phyloP scores from a whole-genome alignment of 352 stramenopile species.

The Globisporangium carolinianum region DNA sequence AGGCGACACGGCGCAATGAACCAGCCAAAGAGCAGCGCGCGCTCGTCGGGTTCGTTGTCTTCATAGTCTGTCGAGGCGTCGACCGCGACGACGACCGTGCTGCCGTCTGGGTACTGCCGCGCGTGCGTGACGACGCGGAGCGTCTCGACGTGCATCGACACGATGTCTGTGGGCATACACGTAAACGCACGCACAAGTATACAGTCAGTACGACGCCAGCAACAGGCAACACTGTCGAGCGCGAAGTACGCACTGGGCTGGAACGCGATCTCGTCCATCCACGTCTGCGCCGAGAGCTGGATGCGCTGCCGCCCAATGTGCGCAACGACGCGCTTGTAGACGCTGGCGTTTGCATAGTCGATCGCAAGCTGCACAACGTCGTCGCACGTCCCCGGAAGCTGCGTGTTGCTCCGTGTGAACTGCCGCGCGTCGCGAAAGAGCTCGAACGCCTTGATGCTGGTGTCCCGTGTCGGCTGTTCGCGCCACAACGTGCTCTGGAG shows the following conservation, averaged over 20 bases:
- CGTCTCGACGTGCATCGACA: constrained; percentile 3
- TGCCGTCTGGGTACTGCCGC: constrained; percentile 55
- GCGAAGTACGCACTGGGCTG: constrained; percentile 14
- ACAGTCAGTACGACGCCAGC: background rate
- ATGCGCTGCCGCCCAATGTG: constrained; percentile 24
- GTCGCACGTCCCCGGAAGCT: constrained; percentile 27
- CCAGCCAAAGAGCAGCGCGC: constrained; percentile 50
- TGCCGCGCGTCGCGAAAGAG: constrained; percentile 21
- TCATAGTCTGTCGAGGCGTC: constrained; percentile 17
- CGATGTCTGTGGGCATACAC: constrained; percentile 10
- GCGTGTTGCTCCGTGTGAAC: constrained; percentile 56
- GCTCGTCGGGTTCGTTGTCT: constrained; percentile 18
- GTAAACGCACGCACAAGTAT: background rate
- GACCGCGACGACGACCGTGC: constrained; percentile 41
- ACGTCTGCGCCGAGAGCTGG: constrained; percentile 47
- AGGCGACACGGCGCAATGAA: constrained; percentile 36
- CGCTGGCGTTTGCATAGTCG: constrained; percentile 36
- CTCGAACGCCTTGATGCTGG: constrained; percentile 30
- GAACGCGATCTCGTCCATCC: constrained; percentile 39
- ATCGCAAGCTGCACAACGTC: constrained; percentile 30
- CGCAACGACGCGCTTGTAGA: constrained; percentile 51
- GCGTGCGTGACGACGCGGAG: constrained; percentile 36
- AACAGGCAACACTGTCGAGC: too few relatives aligned
- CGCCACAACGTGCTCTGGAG: constrained; percentile 52
- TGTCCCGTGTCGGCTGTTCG: constrained; percentile 11